phyloP scores from a whole-genome alignment of 2,329 filamentous ascomycete genomes.

The Claviceps purpurea region DNA sequence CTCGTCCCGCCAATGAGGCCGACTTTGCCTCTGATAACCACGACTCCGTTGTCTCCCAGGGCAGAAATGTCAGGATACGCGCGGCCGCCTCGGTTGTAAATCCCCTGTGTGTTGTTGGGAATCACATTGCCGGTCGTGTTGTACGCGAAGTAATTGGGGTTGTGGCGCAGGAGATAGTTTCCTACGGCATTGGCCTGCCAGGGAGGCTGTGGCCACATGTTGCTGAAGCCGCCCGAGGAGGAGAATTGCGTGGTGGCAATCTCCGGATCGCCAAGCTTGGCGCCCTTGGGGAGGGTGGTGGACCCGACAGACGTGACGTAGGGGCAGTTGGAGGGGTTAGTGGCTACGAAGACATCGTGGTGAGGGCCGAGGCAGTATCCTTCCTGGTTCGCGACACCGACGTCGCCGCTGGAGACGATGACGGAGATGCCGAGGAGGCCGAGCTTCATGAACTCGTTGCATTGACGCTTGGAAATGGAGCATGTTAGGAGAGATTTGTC shows the following conservation, averaged over 20 bases:
- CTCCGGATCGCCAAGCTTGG: slow-evolving; percentile 5
- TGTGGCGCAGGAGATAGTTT: slow-evolving; percentile 7
- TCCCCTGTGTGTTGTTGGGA: slow-evolving; percentile 6
- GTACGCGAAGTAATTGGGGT: slow-evolving; percentile 9
- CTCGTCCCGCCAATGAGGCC: slow-evolving; percentile 35
- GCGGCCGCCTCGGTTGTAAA: slow-evolving; percentile 33
- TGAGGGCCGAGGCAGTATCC: slow-evolving; percentile 12
- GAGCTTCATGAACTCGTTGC: slow-evolving; percentile 32
- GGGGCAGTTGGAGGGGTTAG: slow-evolving; percentile 33
- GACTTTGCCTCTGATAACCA: slow-evolving; percentile 29
- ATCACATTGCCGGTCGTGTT: slow-evolving; percentile 8
- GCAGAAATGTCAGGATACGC: slow-evolving; percentile 35
- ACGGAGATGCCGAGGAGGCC: slow-evolving; percentile 28
- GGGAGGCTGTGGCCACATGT: slow-evolving; percentile 30
- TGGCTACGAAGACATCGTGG: slow-evolving; percentile 31
- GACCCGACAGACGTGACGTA: slow-evolving; percentile 38
- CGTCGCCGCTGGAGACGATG: slow-evolving; percentile 23
- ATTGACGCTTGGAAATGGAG: slow-evolving; percentile 19
- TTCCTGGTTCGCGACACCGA: slow-evolving; percentile 9
- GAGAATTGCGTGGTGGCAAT: slow-evolving; percentile 22
- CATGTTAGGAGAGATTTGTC: too few species aligned
- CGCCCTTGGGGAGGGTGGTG: slow-evolving; percentile 21
- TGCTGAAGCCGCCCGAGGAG: slow-evolving; percentile 35
- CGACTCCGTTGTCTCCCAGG: slow-evolving; percentile 29
- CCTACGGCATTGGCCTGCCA: slow-evolving; percentile 27